These are phyloP conservation scores for Xylariales sp. DNA, from an alignment of 2,329 filamentous ascomycete genomes.

Conservation along the genomic window DNA sequence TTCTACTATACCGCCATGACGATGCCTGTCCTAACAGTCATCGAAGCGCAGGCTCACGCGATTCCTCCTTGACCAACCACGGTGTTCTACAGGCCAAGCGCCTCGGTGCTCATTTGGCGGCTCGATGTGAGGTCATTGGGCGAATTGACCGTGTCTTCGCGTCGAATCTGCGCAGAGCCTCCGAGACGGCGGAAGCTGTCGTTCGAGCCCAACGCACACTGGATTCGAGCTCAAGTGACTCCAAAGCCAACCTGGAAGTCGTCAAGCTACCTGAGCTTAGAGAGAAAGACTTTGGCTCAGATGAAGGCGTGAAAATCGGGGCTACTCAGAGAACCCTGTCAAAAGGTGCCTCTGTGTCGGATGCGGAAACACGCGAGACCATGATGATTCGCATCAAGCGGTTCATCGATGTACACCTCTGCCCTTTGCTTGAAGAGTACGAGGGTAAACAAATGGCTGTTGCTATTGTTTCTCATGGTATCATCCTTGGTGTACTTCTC, in stretches of 20 bases:
- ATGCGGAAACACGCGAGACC: conserved; percentile 60
- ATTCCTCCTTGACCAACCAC: conserved; percentile 78
- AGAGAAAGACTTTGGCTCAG: conserved; percentile 71
- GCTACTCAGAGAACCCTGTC: conserved; percentile 23
- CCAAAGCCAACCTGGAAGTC: conserved; percentile 22
- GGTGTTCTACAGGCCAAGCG: conserved; percentile 74
- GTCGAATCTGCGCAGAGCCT: conserved; percentile 72
- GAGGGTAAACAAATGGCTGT: conserved; percentile 35
- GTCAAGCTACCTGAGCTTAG: conserved; percentile 48
- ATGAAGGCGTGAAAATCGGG: conserved; percentile 60
- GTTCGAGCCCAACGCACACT: conserved; percentile 45
- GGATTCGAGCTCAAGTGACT: neutral
- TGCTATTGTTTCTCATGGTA: conserved; percentile 76
- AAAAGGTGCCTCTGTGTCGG: conserved; percentile 29
- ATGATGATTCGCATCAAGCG: conserved; percentile 60
- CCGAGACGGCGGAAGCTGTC: conserved; percentile 65
- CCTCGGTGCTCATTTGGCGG: conserved; percentile 59
- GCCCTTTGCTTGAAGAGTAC: conserved; percentile 45
- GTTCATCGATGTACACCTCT: conserved; percentile 64
- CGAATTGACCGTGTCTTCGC: conserved; percentile 64
- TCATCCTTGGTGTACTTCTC: conserved; percentile 70
- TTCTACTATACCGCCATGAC: neutral
- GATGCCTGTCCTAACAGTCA: conserved; percentile 17
- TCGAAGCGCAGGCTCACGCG: conserved; percentile 69
- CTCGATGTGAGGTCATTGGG: conserved; percentile 18